Evolutionary conservation across 2,329 filamentous ascomycete genomes (phyloP).

Genomic region (Akanthomyces lecanii): DNA sequence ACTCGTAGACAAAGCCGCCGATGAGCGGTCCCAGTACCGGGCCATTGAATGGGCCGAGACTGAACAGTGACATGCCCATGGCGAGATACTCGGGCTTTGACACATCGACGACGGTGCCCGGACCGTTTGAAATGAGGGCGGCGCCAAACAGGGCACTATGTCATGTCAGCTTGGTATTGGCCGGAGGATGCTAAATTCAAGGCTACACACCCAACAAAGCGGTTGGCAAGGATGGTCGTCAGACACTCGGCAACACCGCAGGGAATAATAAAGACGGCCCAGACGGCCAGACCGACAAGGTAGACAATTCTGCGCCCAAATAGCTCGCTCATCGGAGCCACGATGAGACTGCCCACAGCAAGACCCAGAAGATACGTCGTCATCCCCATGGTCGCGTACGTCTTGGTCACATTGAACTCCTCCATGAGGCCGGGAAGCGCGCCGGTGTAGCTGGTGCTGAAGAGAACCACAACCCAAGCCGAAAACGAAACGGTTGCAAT

Average conservation of each 20-base stretch:
- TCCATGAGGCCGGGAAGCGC: conserved; percentile 60
- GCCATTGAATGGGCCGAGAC: conserved; percentile 74
- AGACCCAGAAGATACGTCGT: conserved; percentile 70
- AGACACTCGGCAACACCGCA: conserved; percentile 63
- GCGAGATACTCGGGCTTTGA: conserved; percentile 69
- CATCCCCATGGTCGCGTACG: conserved; percentile 62
- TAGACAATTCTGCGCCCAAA: conserved; percentile 62
- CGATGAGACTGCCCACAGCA: conserved; percentile 60
- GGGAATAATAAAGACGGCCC: conserved; percentile 62
- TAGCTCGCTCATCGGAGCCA: conserved; percentile 65
- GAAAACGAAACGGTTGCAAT: conserved; percentile 36
- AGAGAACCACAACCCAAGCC: conserved; percentile 50
- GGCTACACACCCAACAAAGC: conserved; percentile 57
- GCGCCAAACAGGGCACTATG: conserved; percentile 60
- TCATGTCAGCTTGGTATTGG: neutral
- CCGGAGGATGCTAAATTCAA: too few species aligned
- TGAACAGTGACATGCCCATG: conserved; percentile 74
- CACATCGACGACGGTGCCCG: conserved; percentile 74
- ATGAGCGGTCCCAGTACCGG: conserved; percentile 44
- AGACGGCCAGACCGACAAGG: conserved; percentile 55
- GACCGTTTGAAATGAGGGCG: conserved; percentile 72
- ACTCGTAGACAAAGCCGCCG: conserved; percentile 66
- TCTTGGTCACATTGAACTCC: conserved; percentile 55
- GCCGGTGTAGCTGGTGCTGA: conserved; percentile 70
- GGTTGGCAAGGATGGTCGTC: conserved; percentile 56